Conservation (phyloP, 495 filamentous ascomycete genomes). For the Lichina pygmaea region DNA sequence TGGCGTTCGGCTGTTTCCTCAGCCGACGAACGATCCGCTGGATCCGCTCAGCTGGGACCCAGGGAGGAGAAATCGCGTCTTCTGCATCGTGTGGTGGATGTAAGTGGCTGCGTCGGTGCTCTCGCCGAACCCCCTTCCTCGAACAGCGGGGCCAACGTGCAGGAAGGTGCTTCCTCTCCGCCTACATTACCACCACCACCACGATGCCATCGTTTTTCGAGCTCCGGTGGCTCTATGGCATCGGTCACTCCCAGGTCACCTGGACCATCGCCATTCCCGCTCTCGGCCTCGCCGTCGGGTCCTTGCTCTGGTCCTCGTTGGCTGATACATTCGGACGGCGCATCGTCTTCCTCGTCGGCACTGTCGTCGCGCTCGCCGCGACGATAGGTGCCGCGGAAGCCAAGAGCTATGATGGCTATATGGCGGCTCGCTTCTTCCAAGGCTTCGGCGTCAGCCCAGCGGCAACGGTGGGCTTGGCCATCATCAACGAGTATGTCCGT, state of each 20-base stretch:
- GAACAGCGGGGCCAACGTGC: neutral
- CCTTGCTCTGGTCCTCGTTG: slow-evolving; percentile 28
- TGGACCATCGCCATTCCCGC: slow-evolving; percentile 38
- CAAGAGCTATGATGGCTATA: slow-evolving; percentile 20
- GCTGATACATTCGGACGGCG: slow-evolving; percentile 31
- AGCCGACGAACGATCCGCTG: slow-evolving; percentile 23
- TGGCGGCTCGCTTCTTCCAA: slow-evolving; percentile 34
- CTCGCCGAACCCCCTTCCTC: neutral
- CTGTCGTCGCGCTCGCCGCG: slow-evolving; percentile 22
- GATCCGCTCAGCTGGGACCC: slow-evolving; percentile 32
- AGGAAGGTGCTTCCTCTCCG: slow-evolving; percentile 8
- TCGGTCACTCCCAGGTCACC: slow-evolving; percentile 25
- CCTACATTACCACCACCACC: slow-evolving; percentile 34
- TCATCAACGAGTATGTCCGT: slow-evolving; percentile 18
- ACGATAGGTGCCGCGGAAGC: slow-evolving; percentile 25
- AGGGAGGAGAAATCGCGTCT: slow-evolving; percentile 21
- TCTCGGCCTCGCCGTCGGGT: slow-evolving; percentile 28
- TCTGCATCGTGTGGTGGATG: slow-evolving; percentile 31
- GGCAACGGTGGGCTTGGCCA: slow-evolving; percentile 30
- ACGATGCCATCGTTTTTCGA: slow-evolving; percentile 29
- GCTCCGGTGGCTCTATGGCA: slow-evolving; percentile 21
- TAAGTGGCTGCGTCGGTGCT: slow-evolving; percentile 7
- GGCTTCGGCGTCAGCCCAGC: slow-evolving; percentile 31
- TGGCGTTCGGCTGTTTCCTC: slow-evolving; percentile 19
- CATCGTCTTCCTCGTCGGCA: slow-evolving; percentile 25